A percentile compares a stretch with the other conserved stretches of the same genome.
phyloP scores from a whole-genome alignment of 2,329 filamentous ascomycete genomes.

The Colletotrichum agaves region DNA sequence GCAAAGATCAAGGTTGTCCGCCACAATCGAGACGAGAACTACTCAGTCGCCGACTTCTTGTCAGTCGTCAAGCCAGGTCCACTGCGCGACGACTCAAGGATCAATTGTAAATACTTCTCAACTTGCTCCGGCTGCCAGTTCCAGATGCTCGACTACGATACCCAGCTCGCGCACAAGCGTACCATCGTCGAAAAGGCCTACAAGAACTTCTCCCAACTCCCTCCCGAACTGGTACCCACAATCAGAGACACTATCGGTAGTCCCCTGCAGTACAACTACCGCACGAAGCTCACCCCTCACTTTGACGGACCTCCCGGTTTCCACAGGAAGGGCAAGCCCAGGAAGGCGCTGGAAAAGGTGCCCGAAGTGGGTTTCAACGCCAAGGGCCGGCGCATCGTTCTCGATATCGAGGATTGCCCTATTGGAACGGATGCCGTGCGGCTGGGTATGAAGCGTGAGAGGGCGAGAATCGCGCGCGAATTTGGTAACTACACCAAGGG shows the following conservation, averaged over 20 bases:
- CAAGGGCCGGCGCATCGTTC: slow-evolving; percentile 81
- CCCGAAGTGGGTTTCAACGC: slow-evolving; percentile 91
- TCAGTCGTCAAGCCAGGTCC: slow-evolving; percentile 79
- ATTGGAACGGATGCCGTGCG: slow-evolving; percentile 90
- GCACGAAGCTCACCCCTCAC: slow-evolving; percentile 96
- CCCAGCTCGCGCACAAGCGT: slow-evolving; percentile 87
- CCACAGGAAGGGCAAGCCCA: slow-evolving; percentile 60
- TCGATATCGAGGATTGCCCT: slow-evolving; percentile 98
- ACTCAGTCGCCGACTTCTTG: slow-evolving; percentile 85
- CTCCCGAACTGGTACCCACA: slow-evolving; percentile 77
- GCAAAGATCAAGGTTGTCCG: slow-evolving; percentile 82
- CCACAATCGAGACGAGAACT: slow-evolving; percentile 72
- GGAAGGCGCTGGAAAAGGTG: slow-evolving; percentile 64
- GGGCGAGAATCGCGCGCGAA: slow-evolving; percentile 78
- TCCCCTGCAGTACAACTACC: slow-evolving; percentile 90
- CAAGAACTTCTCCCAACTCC: slow-evolving; percentile 87
- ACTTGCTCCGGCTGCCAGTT: slow-evolving; percentile 94
- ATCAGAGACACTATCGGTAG: slow-evolving; percentile 89
- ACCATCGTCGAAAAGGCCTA: slow-evolving; percentile 91
- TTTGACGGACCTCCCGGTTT: slow-evolving; percentile 80
- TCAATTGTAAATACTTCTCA: slow-evolving; percentile 88
- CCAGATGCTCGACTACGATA: slow-evolving; percentile 92
- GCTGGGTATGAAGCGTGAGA: slow-evolving; percentile 80
- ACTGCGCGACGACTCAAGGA: slow-evolving; percentile 78
- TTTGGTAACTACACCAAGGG: slow-evolving; percentile 80